Base-by-base conservation (phyloP, 169 alveolate species). In the Blepharisma undulans region DNA sequence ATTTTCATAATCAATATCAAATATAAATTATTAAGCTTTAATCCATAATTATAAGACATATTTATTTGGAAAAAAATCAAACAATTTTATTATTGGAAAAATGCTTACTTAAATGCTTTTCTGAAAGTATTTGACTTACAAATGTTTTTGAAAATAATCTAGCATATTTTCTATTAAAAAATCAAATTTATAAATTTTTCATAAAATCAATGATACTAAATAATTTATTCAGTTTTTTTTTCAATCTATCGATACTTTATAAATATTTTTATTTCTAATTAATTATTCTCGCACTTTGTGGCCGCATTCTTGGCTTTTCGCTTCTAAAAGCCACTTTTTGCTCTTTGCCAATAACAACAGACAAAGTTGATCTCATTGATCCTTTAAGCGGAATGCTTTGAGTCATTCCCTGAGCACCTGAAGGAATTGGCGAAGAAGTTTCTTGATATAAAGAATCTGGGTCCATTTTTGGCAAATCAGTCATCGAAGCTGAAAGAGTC, bases 281-380 rank as follows among this genome's bases (percentile, higher is more conserved):
- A 72, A 4, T 22, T 22, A 25, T 78, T 32, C 60, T 78, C 10
- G 86, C 86, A 78, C 86, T 78, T 78, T 27, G 34, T 78, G 86
- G 86, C 25, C 80, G 80, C 2, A 8, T 72, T 72, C 33, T 72
- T 72, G 80, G 10, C 7, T 22, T 29, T 2, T 22, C 36, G 10
- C 29, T 22, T 72, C 36, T 29, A 25, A 29, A 72, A 25, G 80
- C 29, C 8, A 22, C 33, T 72, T 72, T 72, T 72, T 29, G 29
- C 4, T 72, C 80, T 72, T 72, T 72, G 6, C 80, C 80, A 72
- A 72, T 22, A 72, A 72, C 80, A 22, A 72, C 80, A 72, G 29
- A 25, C 7, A 72, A 18, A 5, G 80, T 22, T 72, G 33, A 72
- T 7, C 33, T 72, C 33, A 22, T 72, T 1, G 33, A 22, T 29